Conservation (phyloP, 2,329 filamentous ascomycete species). For the Lasiodiplodia sp. region DNA sequence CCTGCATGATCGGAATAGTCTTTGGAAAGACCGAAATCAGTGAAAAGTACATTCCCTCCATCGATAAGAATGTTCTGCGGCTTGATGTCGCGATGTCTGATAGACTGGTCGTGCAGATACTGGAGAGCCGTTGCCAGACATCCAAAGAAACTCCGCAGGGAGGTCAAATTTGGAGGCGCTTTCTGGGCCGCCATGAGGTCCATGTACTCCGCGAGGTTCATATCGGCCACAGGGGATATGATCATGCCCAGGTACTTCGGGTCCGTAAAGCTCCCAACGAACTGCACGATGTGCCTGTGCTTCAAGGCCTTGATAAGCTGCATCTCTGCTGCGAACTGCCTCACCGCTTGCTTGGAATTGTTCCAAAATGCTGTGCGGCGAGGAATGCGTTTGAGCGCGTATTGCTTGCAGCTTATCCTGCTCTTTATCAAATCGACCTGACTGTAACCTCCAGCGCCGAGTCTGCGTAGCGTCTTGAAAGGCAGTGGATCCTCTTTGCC, state of each 20-base stretch:
- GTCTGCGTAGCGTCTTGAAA: slow-evolving; percentile 33
- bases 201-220: slow-evolving; percentile 45
- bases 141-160: slow-evolving; percentile 43
- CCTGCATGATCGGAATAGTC: slow-evolving; percentile 27
- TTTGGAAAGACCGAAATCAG: slow-evolving; percentile 38
- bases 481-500: slow-evolving; percentile 34
- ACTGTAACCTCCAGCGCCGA: slow-evolving; percentile 38
- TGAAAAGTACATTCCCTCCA: slow-evolving; percentile 33
- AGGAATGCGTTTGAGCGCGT: slow-evolving; percentile 41
- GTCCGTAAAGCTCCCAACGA: slow-evolving; percentile 45
- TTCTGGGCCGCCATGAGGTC: background rate
- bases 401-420: slow-evolving; percentile 37
- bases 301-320: slow-evolving; percentile 39
- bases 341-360: slow-evolving; percentile 31
- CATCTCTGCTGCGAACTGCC: slow-evolving; percentile 41
- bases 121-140: slow-evolving; percentile 43
- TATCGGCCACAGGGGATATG: slow-evolving; percentile 47
- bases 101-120: slow-evolving; percentile 34
- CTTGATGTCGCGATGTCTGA: slow-evolving; percentile 38
- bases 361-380: slow-evolving; percentile 34
- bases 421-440: slow-evolving; percentile 39
- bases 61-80: slow-evolving; percentile 37
- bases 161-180: slow-evolving; percentile 15
- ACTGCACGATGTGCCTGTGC: slow-evolving; percentile 41
- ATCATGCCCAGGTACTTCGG: slow-evolving; percentile 40